Conservation (phyloP, 495 filamentous ascomycete species). For the Amniculicola lignicola region DNA sequence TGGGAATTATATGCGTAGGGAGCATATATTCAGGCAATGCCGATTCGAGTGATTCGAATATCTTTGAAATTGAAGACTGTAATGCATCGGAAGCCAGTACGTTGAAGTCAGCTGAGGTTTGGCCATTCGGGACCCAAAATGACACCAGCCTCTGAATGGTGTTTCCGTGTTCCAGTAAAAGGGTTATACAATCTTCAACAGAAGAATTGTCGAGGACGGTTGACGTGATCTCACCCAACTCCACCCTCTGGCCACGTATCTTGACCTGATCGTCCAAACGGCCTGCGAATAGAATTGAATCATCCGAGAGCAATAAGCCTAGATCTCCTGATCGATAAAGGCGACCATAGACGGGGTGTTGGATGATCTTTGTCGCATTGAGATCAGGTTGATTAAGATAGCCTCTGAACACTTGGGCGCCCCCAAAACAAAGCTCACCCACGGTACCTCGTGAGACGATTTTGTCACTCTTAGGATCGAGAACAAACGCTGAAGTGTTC, state of each 20-base stretch:
- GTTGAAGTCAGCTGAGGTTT: constrained; percentile 12
- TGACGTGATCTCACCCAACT: constrained; percentile 73
- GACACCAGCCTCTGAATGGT: constrained; percentile 50
- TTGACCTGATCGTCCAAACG: constrained; percentile 79
- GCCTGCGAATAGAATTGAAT: constrained; percentile 67
- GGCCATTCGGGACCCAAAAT: constrained; percentile 53
- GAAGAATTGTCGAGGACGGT: constrained; percentile 45
- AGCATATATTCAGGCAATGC: constrained; percentile 65
- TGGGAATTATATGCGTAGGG: constrained; percentile 63
- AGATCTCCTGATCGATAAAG: constrained; percentile 71
- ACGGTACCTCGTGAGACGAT: constrained; percentile 62
- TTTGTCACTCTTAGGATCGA: constrained; percentile 39
- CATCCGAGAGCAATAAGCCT: constrained; percentile 67
- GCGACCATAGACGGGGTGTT: constrained; percentile 62
- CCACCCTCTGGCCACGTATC: constrained; percentile 73
- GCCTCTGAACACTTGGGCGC: constrained; percentile 68
- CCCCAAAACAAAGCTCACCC: constrained; percentile 82
- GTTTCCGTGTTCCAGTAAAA: constrained; percentile 44
- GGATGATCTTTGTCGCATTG: constrained; percentile 58
- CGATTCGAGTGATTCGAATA: constrained; percentile 36
- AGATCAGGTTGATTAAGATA: constrained; percentile 61
- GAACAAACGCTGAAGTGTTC: constrained; percentile 70
- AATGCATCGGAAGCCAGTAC: background rate
- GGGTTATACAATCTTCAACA: constrained; percentile 53
- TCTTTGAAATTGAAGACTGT: constrained; percentile 3